Evolutionary conservation across 2,329 filamentous ascomycete genomes (phyloP), one percentile per base, ranked within the genome.

Genomic region (Fulvia fulva): DNA sequence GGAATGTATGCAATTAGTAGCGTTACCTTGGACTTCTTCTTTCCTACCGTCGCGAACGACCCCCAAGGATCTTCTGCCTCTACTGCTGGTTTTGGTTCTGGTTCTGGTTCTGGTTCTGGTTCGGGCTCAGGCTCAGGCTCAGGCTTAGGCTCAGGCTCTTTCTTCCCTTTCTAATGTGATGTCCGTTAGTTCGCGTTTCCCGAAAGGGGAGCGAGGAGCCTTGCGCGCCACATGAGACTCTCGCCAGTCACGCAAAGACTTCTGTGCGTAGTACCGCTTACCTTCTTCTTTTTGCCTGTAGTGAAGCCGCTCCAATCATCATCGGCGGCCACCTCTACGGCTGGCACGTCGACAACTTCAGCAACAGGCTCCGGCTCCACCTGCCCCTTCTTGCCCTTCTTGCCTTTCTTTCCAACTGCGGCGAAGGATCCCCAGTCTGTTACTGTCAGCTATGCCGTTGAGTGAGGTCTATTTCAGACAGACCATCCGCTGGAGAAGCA

Each of bases 371-470:
- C 59, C 23, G 62, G 63, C 45, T 63, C 63, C 9, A 60, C 57
- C 26, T 58, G 53, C 19, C 56, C 59, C 54, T 61, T 61, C 51
- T 70, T 56, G 22, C 58, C 59, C 51, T 62, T 62, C 53, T 70
- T 70, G 2, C 63, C 64, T 54, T 71, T 71, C 61, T 76, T 77
- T 47, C 72, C 70, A 7, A 70, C 69, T 22, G 73, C 63, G 14
- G 70, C 68, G 25, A 70, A 68, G 16, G 58, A 49, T 14, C 67
- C 71, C 73, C 70, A 86, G 1, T 74, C 71, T 66, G 52, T 30
- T 45, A 49, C 21, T 16, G 19, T 37, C 32, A 46, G 43, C 37
- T 11, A 7, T 34, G 21, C 44, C 3, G 16, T 23, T 25, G 12
- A 12, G 25, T 7, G 44, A 1, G 16, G 19, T 50, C 6, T 8